Conservation (phyloP, 768 basidiomycete genomes). For the Leccinum arenicola region DNA sequence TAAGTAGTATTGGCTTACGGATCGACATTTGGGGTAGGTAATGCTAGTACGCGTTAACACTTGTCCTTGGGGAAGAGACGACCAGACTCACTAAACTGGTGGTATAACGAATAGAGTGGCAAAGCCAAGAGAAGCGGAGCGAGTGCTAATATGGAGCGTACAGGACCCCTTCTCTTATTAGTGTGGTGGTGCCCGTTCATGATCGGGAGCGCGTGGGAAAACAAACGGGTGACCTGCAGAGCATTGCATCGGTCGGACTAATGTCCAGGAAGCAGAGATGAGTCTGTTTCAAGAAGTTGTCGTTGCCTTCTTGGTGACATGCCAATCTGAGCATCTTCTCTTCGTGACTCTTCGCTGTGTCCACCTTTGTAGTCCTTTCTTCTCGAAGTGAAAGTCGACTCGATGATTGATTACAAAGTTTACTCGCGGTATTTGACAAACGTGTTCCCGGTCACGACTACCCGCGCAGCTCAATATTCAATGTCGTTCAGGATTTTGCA, state of each 20-base stretch:
- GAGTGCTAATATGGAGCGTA: conserved; percentile 54
- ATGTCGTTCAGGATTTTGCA: conserved; percentile 7
- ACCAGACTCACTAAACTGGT: conserved; percentile 46
- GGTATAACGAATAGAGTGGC: conserved; percentile 45
- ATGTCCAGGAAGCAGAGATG: no score
- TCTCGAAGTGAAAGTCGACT: no score
- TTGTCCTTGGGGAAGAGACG: not conserved
- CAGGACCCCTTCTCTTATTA: conserved; percentile 48
- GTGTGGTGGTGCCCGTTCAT: conserved; percentile 4
- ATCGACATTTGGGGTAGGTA: conserved; percentile 54
- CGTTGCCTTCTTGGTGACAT: no score
- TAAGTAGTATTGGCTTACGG: conserved; percentile 37
- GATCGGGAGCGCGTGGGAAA: conserved; percentile 27
- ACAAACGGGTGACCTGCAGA: no score
- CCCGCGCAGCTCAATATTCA: not conserved
- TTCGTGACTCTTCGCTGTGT: no score
- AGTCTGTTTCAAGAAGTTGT: no score
- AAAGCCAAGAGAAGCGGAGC: conserved; percentile 52
- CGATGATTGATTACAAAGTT: no score
- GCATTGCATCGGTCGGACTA: no score
- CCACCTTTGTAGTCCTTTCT: no score
- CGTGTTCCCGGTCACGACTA: no score
- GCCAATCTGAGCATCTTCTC: no score
- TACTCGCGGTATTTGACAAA: no score
- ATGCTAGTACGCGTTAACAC: conserved; percentile 35